Base-by-base conservation (phyloP, 352 stramenopile species). In the Pythium volutum region DNA sequence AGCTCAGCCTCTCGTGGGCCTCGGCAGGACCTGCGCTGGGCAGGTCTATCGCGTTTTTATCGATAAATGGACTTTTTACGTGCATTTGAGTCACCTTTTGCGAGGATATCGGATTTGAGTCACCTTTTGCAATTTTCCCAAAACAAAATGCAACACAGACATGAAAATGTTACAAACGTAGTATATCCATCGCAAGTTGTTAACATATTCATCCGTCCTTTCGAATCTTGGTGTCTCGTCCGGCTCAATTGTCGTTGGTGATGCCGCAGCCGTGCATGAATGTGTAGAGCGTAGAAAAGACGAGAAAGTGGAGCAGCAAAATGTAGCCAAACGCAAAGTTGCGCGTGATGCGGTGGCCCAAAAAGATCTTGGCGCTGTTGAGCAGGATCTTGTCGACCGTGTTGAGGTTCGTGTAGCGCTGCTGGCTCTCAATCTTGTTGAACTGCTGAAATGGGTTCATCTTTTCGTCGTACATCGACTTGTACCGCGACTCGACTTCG, bases 401-500 rank as follows among this genome's bases (percentile, higher is more conserved):
- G 55, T 91, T 96, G 49, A 97, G 79, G 61, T 97, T 93, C 61
- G 88, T 84, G 59, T 91, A 93, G 46, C 91, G 91, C 66, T 93
- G 84, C 63, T 95, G 84, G 38, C 66, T 84, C 75, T 97, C 89
- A 66, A 91, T 81, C 69, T 91, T 88, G 71, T 93, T 96, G 66
- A 97, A 97, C 60, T 96, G 85, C 51, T 88, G 84, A 68, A 97
- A 97, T 34, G 89, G 89, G 60, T 95, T 96, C 81, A 97, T 93
- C 47, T 91, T 89, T 62, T 92, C 82, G 56, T 97, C 89, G 75
- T 97, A 97, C 76, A 97, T 78, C 46, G 70, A 72, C 47, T 84
- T 79, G 70, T 96, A 96, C n/a, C 82, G 79, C 3, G 75, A 70
- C 68, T 93, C 81, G n/a, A 89, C 74, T 20, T 92, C 79, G 18